Percentiles rank a stretch among this genome's conserved stretches.
These are phyloP conservation scores for Penicillium sp. DNA, from an alignment of 2,329 filamentous ascomycete species.

Conservation along the genomic window DNA sequence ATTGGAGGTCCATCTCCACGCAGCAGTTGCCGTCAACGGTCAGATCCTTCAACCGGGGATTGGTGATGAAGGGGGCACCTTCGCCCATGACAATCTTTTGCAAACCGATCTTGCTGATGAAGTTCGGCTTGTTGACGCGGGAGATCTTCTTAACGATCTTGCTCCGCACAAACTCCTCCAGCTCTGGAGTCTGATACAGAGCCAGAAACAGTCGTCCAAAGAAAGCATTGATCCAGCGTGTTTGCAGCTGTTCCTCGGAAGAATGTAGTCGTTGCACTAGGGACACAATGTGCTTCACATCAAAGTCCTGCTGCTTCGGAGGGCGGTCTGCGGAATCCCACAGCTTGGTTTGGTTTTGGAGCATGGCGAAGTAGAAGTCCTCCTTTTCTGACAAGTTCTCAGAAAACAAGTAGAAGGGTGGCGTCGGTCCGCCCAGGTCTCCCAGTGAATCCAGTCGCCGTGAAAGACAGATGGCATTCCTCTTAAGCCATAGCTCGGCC, in stretches of 20 bases:
- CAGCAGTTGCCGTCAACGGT: conserved; percentile 87
- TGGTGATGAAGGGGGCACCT: conserved; percentile 80
- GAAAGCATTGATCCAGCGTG: conserved; percentile 88
- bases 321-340: conserved; percentile 53
- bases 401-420: conserved; percentile 89
- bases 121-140: conserved; percentile 83
- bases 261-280: conserved; percentile 88
- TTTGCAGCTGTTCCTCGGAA: conserved; percentile 83
- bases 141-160: conserved; percentile 97
- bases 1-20: conserved; percentile 80
- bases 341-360: conserved; percentile 74
- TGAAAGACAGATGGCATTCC: conserved; percentile 79
- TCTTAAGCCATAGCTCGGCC: conserved; percentile 91
- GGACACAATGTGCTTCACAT: conserved; percentile 79
- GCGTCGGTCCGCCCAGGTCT: conserved; percentile 57
- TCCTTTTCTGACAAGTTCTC: conserved; percentile 96
- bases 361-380: conserved; percentile 91
- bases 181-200: conserved; percentile 74
- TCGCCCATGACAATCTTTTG: conserved; percentile 81
- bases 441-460: conserved; percentile 53
- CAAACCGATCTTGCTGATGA: conserved; percentile 79
- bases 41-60: conserved; percentile 79
- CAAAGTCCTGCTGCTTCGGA: conserved; percentile 69
- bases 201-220: conserved; percentile 83
- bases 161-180: conserved; percentile 71